phyloP scores from a whole-genome alignment of 2,329 filamentous ascomycete species.

The Didymella lethalis region DNA sequence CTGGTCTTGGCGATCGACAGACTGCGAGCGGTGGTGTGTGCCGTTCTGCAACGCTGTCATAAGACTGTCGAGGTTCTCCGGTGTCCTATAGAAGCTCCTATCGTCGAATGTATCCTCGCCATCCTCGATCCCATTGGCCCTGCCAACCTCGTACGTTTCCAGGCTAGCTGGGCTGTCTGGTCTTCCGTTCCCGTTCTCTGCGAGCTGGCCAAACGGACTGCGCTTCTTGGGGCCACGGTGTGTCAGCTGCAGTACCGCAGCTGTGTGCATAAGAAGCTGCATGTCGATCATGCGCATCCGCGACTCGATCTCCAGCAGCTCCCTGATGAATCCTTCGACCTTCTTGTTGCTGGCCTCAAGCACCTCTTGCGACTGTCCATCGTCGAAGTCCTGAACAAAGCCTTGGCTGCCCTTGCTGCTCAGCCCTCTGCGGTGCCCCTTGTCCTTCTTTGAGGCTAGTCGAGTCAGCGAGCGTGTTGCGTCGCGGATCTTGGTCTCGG shows the following conservation, averaged over 20 bases:
- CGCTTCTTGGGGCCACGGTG: constrained; percentile 76
- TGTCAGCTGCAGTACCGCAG: constrained; percentile 88
- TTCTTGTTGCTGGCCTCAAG: constrained; percentile 76
- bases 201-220: constrained; percentile 54
- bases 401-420: constrained; percentile 56
- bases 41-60: constrained; percentile 51
- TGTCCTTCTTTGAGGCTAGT: constrained; percentile 71
- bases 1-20: constrained; percentile 51
- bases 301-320: constrained; percentile 83
- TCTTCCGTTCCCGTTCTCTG: constrained; percentile 52
- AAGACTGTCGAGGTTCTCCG: constrained; percentile 68
- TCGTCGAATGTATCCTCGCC: constrained; percentile 77
- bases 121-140: constrained; percentile 56
- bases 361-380: constrained; percentile 72
- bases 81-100: constrained; percentile 73
- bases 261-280: constrained; percentile 85
- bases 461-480: constrained; percentile 86
- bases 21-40: constrained; percentile 39
- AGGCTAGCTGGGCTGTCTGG: constrained; percentile 80
- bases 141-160: constrained; percentile 70
- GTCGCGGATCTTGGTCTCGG: constrained; percentile 94
- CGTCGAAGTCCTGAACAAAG: constrained; percentile 30
- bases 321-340: constrained; percentile 83
- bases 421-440: constrained; percentile 59
- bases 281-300: constrained; percentile 75